Percentiles rank a stretch among this genome's conserved stretches.
These are phyloP conservation scores for Zalerion maritima DNA, from an alignment of 495 filamentous ascomycete genomes.

Conservation along the genomic window DNA sequence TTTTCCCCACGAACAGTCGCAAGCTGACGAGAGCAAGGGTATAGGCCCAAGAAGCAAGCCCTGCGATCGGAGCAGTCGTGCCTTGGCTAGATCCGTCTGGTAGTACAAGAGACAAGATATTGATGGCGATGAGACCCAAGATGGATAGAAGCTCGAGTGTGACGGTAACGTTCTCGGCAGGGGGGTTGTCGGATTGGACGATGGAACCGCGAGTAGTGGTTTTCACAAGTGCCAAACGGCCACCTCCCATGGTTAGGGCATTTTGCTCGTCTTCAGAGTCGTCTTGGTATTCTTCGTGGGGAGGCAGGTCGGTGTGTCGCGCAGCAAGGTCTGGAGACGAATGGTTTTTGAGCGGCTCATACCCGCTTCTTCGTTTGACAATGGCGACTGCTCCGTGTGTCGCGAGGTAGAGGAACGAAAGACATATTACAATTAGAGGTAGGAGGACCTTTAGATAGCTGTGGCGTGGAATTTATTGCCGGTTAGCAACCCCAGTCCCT, in stretches of 20 bases:
- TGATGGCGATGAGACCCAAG: constrained; percentile 52
- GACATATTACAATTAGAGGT: constrained; percentile 52
- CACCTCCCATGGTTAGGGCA: constrained; percentile 40
- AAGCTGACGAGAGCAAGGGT: constrained; percentile 58
- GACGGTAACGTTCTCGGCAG: constrained; percentile 53
- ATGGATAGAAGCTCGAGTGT: constrained; percentile 61
- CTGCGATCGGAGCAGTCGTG: constrained; percentile 43
- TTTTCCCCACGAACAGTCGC: constrained; percentile 57
- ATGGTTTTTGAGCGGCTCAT: constrained; percentile 31
- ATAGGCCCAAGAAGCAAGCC: constrained; percentile 65
- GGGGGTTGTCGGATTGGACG: constrained; percentile 62
- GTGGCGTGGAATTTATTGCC: constrained; percentile 6
- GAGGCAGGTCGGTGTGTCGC: constrained; percentile 32
- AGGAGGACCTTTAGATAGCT: constrained; percentile 79
- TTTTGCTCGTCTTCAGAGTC: constrained; percentile 48
- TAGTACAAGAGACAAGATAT: constrained; percentile 43
- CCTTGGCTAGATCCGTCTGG: constrained; percentile 40
- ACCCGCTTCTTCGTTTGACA: constrained; percentile 34
- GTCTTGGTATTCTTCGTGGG: constrained; percentile 26
- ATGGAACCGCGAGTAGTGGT: constrained; percentile 49
- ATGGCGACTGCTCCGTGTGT: constrained; percentile 34
- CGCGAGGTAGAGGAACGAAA: constrained; percentile 57
- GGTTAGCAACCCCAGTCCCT: not conserved
- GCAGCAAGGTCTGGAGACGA: constrained; percentile 24
- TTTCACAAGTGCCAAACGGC: constrained; percentile 42